Evolutionary conservation across 441 rosid genomes (phyloP).

Genomic region (Syzygium malaccense): DNA sequence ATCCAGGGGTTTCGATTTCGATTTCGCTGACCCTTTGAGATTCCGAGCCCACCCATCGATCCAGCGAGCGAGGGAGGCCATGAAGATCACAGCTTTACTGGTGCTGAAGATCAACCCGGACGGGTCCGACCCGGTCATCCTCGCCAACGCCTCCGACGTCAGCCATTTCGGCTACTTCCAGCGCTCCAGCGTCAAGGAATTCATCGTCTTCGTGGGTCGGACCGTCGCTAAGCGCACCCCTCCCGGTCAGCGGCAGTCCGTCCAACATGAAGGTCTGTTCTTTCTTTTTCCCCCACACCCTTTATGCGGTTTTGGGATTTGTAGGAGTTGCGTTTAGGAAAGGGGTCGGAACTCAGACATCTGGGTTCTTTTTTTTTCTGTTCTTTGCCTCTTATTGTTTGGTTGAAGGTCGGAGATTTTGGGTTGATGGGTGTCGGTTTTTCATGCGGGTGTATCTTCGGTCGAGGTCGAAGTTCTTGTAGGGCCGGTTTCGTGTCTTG

Average conservation of each 20-base stretch:
- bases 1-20: background rate
- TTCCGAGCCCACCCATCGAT: background rate
- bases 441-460: background rate
- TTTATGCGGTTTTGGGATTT: background rate
- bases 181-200: conserved; percentile 82
- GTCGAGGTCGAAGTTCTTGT: background rate
- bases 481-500: background rate
- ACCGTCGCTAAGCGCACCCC: conserved; percentile 87
- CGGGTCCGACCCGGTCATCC: conserved; percentile 62
- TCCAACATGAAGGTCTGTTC: conserved; percentile 75
- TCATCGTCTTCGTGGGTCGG: conserved; percentile 77
- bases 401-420: background rate
- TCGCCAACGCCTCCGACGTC: conserved; percentile 72
- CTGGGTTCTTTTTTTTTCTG: background rate
- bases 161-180: conserved; percentile 92
- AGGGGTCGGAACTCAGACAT: background rate
- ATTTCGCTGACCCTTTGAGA: background rate
- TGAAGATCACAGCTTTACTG: conserved; percentile 92
- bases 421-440: background rate
- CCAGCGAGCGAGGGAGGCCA: background rate
- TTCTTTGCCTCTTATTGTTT: background rate
- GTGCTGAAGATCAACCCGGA: conserved; percentile 66
- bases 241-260: conserved; percentile 83
- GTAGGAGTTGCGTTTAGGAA: background rate
- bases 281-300: background rate